Evolutionary conservation across 2,329 filamentous ascomycete species (phyloP).

Genomic region (Fusarium sp.): DNA sequence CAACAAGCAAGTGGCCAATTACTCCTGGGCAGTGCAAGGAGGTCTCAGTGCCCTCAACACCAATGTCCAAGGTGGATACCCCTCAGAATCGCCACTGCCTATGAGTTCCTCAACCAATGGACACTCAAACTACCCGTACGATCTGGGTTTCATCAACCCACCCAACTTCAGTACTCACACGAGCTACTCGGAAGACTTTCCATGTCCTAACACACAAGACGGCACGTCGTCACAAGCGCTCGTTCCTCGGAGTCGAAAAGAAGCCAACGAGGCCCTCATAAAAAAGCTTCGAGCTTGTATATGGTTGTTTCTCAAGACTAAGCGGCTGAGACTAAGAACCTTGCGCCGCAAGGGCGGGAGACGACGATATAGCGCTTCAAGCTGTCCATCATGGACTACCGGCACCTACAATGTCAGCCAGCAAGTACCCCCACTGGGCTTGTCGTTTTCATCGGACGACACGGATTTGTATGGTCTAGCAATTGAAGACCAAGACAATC

Average conservation of each 20-base stretch:
- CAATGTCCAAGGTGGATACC: slow-evolving; percentile 13
- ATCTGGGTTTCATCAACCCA: background rate
- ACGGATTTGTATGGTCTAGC: background rate
- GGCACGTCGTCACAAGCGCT: slow-evolving; percentile 3
- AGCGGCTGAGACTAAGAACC: slow-evolving; percentile 1
- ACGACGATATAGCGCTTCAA: slow-evolving; percentile 11
- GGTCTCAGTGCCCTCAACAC: slow-evolving; percentile 21
- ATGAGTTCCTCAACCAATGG: slow-evolving; percentile 16
- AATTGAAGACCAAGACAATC: background rate
- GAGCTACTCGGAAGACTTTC: background rate
- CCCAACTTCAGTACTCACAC: slow-evolving; percentile 4
- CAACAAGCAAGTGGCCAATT: slow-evolving; percentile 22
- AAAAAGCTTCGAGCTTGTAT: slow-evolving; percentile 14
- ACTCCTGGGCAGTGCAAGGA: slow-evolving; percentile 15
- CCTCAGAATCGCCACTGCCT: slow-evolving; percentile 17
- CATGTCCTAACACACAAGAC: background rate
- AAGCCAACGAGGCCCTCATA: slow-evolving; percentile 7
- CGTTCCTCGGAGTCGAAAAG: background rate
- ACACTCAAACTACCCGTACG: background rate
- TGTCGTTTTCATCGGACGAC: background rate
- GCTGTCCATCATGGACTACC: slow-evolving; percentile 3
- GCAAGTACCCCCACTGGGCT: background rate
- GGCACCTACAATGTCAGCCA: background rate
- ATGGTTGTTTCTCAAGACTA: slow-evolving; percentile 21
- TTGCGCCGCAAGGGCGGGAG: slow-evolving; percentile 8